These are phyloP conservation scores for Colletotrichum siamense DNA, from an alignment of 2,329 filamentous ascomycete species.

Conservation along the genomic window DNA sequence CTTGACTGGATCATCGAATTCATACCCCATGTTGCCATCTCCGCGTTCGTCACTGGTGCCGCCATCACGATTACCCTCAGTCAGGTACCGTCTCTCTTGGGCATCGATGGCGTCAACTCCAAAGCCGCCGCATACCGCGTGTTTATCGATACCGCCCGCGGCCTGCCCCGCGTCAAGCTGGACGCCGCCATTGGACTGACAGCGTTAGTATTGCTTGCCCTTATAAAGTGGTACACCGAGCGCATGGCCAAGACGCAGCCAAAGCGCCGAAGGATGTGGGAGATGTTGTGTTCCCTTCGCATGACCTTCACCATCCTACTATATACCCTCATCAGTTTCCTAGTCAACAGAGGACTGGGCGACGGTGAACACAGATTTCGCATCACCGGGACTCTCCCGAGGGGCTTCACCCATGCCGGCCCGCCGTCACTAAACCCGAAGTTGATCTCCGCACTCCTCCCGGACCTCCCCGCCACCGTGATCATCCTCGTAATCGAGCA, in stretches of 20 bases:
- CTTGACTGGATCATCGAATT: slow-evolving; percentile 61
- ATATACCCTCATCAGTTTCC: slow-evolving; percentile 76
- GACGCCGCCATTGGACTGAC: slow-evolving; percentile 79
- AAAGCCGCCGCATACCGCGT: slow-evolving; percentile 52
- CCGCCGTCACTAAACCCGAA: slow-evolving; percentile 61
- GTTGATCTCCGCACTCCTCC: slow-evolving; percentile 62
- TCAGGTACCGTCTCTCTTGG: slow-evolving; percentile 56
- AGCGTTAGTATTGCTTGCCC: slow-evolving; percentile 71
- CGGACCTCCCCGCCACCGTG: slow-evolving; percentile 72
- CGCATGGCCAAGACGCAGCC: slow-evolving; percentile 67
- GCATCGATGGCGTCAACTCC: slow-evolving; percentile 55
- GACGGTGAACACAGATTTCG: slow-evolving; percentile 58
- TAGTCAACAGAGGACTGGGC: slow-evolving; percentile 63
- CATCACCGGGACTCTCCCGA: slow-evolving; percentile 56
- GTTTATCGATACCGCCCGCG: slow-evolving; percentile 56
- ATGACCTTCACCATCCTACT: slow-evolving; percentile 78
- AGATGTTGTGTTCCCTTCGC: slow-evolving; percentile 76
- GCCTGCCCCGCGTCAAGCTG: slow-evolving; percentile 55
- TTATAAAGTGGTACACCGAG: slow-evolving; percentile 59
- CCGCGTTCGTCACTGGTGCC: slow-evolving; percentile 61
- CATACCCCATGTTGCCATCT: slow-evolving; percentile 57
- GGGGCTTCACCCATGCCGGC: slow-evolving; percentile 68
- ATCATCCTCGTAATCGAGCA: slow-evolving; percentile 84
- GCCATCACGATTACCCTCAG: slow-evolving; percentile 55
- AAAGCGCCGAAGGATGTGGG: slow-evolving; percentile 66